Conservation (phyloP, 2,329 filamentous ascomycete genomes). For the Aureobasidium musti region DNA sequence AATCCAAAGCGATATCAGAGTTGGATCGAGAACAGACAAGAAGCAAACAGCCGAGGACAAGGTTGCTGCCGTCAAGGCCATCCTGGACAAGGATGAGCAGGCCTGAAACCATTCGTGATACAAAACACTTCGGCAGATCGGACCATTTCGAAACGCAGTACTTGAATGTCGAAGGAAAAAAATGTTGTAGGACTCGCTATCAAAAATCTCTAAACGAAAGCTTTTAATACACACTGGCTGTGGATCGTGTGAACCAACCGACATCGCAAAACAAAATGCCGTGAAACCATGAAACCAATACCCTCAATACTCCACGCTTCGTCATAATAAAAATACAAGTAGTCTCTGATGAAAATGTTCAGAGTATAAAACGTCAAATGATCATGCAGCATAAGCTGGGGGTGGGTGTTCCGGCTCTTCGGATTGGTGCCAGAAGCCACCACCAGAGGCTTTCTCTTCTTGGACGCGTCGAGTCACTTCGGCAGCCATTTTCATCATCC, state of each 20-base stretch:
- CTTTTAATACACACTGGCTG: slow-evolving; percentile 25
- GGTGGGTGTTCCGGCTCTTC: slow-evolving; percentile 38
- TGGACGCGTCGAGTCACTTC: slow-evolving; percentile 88
- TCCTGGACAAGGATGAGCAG: slow-evolving; percentile 48
- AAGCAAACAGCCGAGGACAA: slow-evolving; percentile 79
- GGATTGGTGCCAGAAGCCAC: slow-evolving; percentile 33
- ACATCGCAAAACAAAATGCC: neutral
- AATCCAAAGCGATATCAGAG: slow-evolving; percentile 85
- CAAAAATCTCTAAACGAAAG: slow-evolving; percentile 1
- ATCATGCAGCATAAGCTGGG: slow-evolving; percentile 43
- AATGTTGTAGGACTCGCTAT: neutral
- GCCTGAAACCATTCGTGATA: neutral
- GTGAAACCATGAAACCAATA: neutral
- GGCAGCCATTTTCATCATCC: slow-evolving; percentile 90
- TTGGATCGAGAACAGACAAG: slow-evolving; percentile 86
- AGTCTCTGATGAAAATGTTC: neutral
- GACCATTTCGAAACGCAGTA: neutral
- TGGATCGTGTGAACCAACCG: slow-evolving; percentile 18
- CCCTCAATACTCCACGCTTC: slow-evolving; percentile 16
- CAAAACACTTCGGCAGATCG: neutral
- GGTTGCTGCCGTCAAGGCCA: slow-evolving; percentile 61
- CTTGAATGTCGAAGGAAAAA: neutral
- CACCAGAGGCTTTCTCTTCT: slow-evolving; percentile 67
- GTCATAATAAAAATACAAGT: slow-evolving; percentile 14
- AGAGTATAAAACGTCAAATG: neutral